Conservation (phyloP, 345 rosid species). For the Zanthoxylum bungeanum region DNA sequence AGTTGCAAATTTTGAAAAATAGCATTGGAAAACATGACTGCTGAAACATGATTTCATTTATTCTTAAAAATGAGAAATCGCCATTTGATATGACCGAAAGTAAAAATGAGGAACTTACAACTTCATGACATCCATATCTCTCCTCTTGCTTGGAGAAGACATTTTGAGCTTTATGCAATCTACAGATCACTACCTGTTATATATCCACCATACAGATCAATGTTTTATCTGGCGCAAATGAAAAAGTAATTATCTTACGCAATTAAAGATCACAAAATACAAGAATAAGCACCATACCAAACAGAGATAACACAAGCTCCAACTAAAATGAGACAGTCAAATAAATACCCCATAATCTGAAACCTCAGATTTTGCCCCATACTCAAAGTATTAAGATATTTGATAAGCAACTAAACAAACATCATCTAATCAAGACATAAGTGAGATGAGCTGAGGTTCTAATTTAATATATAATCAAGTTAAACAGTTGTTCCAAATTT, state of each 20-base stretch:
- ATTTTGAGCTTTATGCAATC: slow-evolving; percentile 16
- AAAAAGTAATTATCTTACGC: not conserved
- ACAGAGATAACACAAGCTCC: not conserved
- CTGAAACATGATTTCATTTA: slow-evolving; percentile 6
- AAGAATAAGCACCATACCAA: slow-evolving; percentile 7
- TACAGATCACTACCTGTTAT: slow-evolving; percentile 9
- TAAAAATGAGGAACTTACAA: slow-evolving; percentile 33
- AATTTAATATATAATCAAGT: not conserved
- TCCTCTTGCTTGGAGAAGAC: slow-evolving; percentile 64
- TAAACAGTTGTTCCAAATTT: not conserved
- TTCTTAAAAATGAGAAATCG: not conserved
- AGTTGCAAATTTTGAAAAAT: not conserved
- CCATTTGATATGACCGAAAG: not conserved
- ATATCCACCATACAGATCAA: not conserved
- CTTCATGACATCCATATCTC: slow-evolving; percentile 64
- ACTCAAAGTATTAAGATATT: too few relatives aligned
- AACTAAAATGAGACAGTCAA: not conserved
- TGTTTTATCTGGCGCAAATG: not conserved
- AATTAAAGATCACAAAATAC: not conserved
- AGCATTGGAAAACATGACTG: not conserved
- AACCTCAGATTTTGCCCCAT: not conserved
- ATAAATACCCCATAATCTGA: too few relatives aligned
- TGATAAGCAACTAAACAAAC: too few relatives aligned
- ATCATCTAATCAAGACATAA: too few relatives aligned
- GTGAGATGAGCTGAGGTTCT: too few relatives aligned